Percentiles rank a stretch among this genome's conserved stretches.
Conservation (phyloP, 805 yeast species). For the Nakazawaea holstii region DNA sequence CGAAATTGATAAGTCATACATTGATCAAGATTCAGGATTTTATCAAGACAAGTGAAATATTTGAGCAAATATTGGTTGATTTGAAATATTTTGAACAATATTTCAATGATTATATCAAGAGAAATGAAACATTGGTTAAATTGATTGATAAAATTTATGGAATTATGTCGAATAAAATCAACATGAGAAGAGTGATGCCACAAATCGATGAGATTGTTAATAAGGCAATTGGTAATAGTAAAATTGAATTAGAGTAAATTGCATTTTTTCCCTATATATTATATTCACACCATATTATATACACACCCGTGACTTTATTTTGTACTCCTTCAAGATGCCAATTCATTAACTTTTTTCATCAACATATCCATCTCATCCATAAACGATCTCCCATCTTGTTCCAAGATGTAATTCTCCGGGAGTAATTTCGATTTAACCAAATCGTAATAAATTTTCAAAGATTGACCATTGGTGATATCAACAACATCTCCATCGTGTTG, state of each 20-base stretch:
- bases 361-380: constrained; percentile 5
- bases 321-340: neutral
- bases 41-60: neutral
- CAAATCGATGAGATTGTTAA: neutral
- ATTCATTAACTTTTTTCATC: neutral
- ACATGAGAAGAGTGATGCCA: neutral
- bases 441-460: constrained; percentile 2
- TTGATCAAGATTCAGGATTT: constrained; percentile 5
- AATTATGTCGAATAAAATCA: neutral
- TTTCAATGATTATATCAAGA: constrained; percentile 1
- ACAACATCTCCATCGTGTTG: neutral
- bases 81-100: constrained; percentile 8
- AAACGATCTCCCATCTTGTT: neutral
- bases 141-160: constrained; percentile 8
- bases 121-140: neutral
- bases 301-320: too few relatives aligned
- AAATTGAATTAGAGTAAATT: constrained; percentile 1
- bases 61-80: constrained; percentile 5
- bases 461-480: neutral
- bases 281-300: too few relatives aligned
- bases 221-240: constrained; percentile 1
- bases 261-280: too few relatives aligned
- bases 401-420: neutral
- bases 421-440: constrained; percentile 4
- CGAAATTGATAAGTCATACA: constrained; percentile 1